A percentile compares a stretch with the other conserved stretches of the same genome.
phyloP scores from a whole-genome alignment of 2,329 filamentous ascomycete genomes.

The Fusarium nurragi region DNA sequence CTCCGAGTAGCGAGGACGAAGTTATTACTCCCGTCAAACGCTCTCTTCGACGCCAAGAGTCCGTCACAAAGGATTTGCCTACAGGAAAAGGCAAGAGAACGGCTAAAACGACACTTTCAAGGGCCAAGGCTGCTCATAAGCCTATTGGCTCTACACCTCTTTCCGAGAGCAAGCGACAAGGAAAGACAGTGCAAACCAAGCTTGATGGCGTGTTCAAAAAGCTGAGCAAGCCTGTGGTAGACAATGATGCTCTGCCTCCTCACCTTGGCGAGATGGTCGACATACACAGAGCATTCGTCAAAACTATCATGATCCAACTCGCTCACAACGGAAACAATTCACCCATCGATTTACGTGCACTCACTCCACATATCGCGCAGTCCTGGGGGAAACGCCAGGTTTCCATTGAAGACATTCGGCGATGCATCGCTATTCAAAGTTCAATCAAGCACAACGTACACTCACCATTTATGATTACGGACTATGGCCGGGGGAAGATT shows the following conservation, averaged over 20 bases:
- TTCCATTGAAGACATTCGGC: slow-evolving; percentile 70
- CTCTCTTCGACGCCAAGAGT: slow-evolving; percentile 44
- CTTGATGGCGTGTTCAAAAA: slow-evolving; percentile 56
- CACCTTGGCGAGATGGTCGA: slow-evolving; percentile 69
- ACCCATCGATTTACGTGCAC: slow-evolving; percentile 69
- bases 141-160: slow-evolving; percentile 47
- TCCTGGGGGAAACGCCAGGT: slow-evolving; percentile 79
- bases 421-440: slow-evolving; percentile 70
- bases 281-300: slow-evolving; percentile 73
- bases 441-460: slow-evolving; percentile 46
- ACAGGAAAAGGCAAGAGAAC: slow-evolving; percentile 46
- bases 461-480: slow-evolving; percentile 57
- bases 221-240: slow-evolving; percentile 34
- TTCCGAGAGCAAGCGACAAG: slow-evolving; percentile 44
- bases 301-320: slow-evolving; percentile 73
- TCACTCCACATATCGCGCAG: slow-evolving; percentile 71
- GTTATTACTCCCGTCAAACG: slow-evolving; percentile 39
- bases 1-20: slow-evolving; percentile 50
- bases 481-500: slow-evolving; percentile 64
- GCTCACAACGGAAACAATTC: slow-evolving; percentile 72
- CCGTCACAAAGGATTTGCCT: slow-evolving; percentile 12
- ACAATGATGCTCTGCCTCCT: slow-evolving; percentile 53
- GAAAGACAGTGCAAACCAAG: slow-evolving; percentile 47
- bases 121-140: slow-evolving; percentile 45
- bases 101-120: slow-evolving; percentile 45